Evolutionary conservation across 2,329 filamentous ascomycete species (phyloP).

Genomic region (Aspergillus vadensis): DNA sequence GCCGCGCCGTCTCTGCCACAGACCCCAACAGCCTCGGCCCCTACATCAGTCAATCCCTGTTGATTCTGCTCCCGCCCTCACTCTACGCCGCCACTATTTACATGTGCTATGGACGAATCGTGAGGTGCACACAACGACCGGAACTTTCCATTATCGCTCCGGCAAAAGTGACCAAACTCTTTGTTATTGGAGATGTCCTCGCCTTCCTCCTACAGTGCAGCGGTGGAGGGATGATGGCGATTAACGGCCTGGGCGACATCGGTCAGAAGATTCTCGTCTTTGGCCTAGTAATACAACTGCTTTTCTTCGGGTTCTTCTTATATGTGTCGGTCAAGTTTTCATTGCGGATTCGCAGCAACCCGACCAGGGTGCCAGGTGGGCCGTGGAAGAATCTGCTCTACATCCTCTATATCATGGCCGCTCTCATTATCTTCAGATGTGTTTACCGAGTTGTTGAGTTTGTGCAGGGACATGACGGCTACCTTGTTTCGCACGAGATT

Average conservation of each 20-base stretch:
- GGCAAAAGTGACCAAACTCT: slow-evolving; percentile 16
- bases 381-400: not conserved
- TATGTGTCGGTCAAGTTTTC: slow-evolving; percentile 1
- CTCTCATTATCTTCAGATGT: slow-evolving; percentile 10
- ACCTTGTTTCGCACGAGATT: slow-evolving; percentile 10
- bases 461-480: slow-evolving; percentile 9
- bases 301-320: slow-evolving; percentile 13
- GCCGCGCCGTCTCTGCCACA: slow-evolving; percentile 8
- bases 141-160: slow-evolving; percentile 12
- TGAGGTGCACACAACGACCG: not conserved
- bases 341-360: not conserved
- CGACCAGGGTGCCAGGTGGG: not conserved
- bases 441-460: slow-evolving; percentile 12
- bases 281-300: slow-evolving; percentile 13
- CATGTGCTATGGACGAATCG: slow-evolving; percentile 21
- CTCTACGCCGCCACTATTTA: slow-evolving; percentile 32
- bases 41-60: slow-evolving; percentile 13
- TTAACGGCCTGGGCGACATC: slow-evolving; percentile 4
- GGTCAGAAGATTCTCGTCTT: slow-evolving; percentile 14
- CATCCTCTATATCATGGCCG: not conserved
- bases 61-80: slow-evolving; percentile 18
- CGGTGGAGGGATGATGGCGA: slow-evolving; percentile 12
- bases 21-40: slow-evolving; percentile 4
- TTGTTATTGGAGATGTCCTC: slow-evolving; percentile 10
- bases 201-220: slow-evolving; percentile 10